A percentile compares a stretch with the other conserved stretches of the same genome.
Evolutionary conservation across 169 alveolate species (phyloP).

Genomic region (Fabrea salina): DNA sequence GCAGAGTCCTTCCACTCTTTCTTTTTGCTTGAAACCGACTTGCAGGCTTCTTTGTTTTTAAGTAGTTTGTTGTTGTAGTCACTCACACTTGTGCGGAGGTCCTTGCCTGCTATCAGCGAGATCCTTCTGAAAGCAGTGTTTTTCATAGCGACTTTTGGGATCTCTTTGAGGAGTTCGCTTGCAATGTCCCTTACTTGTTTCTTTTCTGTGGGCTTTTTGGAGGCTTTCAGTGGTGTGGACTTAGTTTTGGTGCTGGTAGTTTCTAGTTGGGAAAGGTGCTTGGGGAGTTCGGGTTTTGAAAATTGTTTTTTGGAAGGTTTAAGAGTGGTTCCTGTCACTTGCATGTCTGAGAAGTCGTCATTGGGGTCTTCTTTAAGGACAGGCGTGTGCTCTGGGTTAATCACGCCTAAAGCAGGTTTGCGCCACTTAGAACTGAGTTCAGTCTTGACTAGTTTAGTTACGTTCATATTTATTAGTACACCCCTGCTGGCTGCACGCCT

Average conservation of each 20-base stretch:
- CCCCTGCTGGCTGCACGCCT: not conserved
- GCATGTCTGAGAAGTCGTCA: slow-evolving; percentile 8
- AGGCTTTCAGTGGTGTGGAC: too few species aligned
- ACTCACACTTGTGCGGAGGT: not conserved
- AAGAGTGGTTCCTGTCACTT: not conserved
- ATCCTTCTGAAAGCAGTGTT: not conserved
- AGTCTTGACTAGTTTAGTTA: not conserved
- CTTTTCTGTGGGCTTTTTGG: not conserved
- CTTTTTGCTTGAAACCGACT: not conserved
- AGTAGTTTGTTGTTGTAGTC: not conserved
- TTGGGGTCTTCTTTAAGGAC: not conserved
- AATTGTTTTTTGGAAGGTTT: too few species aligned
- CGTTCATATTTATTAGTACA: not conserved
- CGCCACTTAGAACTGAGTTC: not conserved
- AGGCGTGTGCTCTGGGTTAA: slow-evolving; percentile 31
- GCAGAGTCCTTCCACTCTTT: not conserved
- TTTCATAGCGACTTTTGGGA: not conserved
- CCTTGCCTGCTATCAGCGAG: slow-evolving; percentile 10
- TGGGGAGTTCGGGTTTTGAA: too few species aligned
- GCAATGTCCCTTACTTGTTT: not conserved
- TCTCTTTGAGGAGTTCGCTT: not conserved
- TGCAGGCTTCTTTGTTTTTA: not conserved
- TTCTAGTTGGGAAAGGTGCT: too few species aligned
- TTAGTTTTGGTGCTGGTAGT: too few species aligned
- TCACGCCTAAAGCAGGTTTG: not conserved